Evolutionary conservation across 495 filamentous ascomycete species (phyloP), one percentile per base, ranked within the genome.

Genomic region (Penicillium arizonense): DNA sequence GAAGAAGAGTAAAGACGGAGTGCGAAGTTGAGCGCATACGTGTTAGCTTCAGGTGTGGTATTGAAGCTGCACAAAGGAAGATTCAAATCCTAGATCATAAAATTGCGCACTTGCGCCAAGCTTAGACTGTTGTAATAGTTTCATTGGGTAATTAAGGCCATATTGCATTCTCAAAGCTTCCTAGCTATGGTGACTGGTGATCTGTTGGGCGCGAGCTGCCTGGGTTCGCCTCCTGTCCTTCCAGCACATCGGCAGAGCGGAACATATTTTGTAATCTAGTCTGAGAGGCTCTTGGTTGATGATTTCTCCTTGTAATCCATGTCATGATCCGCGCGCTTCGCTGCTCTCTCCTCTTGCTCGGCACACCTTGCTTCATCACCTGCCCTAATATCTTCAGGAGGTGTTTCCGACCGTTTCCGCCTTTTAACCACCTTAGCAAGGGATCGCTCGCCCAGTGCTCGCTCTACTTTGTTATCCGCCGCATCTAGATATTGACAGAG

Each of bases 161-260:
- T 50, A 50, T 42, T 50, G 21, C 26, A 41, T 42, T 50, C 37
- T 39, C 37, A 21, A 20, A 9, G 28, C 44, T 33, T 45, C 26
- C 43, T 45, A 45, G 3, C 26, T 45, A 13, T 45, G 26, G 26
- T n/a, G 43, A 33, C 43, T 45, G 43, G n/a, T 45, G 43, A 45
- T 45, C 43, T 45, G 43, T 45, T 45, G 23, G 43, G 43, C 24
- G 43, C 24, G 43, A 45, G 43, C 77, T 38, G n/a, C 36, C 36
- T 38, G 36, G 36, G 36, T 38, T 38, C 36, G 36, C 36, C 36
- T 16, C 36, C 36, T 38, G 36, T 38, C 36, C 36, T 38, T 38
- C 36, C 36, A 38, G 23, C 23, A 24, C 23, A 24, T 24, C 23
- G 23, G 23, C 23, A 24, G 23, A 24, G 23, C 23, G 5, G 23